A percentile compares a stretch with the other conserved stretches of the same genome.
These are phyloP conservation scores for Camellia granthamiana DNA, from an alignment of 148 eudicot genomes.

Conservation along the genomic window DNA sequence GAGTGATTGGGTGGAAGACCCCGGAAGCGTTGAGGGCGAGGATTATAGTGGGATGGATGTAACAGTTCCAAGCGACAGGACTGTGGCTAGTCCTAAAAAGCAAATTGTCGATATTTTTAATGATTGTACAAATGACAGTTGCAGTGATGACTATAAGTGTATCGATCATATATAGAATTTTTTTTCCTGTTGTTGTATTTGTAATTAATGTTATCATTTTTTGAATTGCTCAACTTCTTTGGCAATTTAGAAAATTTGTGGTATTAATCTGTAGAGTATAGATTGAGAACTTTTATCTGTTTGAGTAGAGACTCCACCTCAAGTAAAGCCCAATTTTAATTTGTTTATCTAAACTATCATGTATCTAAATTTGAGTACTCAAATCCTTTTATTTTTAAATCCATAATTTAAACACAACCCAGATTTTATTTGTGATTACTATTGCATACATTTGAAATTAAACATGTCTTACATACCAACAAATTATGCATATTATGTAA, in stretches of 20 bases:
- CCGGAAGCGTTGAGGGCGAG: conserved; percentile 6
- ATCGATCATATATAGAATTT: background rate
- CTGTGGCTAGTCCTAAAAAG: background rate
- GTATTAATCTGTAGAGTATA: too few species aligned
- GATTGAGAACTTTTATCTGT: too few species aligned
- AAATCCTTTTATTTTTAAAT: too few species aligned
- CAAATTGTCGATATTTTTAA: conserved; percentile 7
- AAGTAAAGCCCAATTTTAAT: too few species aligned
- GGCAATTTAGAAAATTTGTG: background rate
- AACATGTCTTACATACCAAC: too few species aligned
- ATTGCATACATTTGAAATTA: too few species aligned
- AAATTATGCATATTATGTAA: too few species aligned
- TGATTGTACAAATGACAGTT: conserved; percentile 12
- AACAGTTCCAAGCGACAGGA: background rate
- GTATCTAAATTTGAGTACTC: too few species aligned
- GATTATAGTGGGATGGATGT: conserved; percentile 10
- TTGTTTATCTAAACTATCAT: too few species aligned
- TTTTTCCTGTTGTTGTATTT: background rate
- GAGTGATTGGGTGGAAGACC: conserved; percentile 24
- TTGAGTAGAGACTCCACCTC: too few species aligned
- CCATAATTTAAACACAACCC: too few species aligned
- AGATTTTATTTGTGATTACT: too few species aligned
- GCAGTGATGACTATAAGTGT: background rate
- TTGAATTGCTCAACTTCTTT: conserved; percentile 1
- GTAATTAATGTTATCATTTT: background rate